Conservation (phyloP, 2,329 filamentous ascomycete genomes). For the Blumeriella jaapii region DNA sequence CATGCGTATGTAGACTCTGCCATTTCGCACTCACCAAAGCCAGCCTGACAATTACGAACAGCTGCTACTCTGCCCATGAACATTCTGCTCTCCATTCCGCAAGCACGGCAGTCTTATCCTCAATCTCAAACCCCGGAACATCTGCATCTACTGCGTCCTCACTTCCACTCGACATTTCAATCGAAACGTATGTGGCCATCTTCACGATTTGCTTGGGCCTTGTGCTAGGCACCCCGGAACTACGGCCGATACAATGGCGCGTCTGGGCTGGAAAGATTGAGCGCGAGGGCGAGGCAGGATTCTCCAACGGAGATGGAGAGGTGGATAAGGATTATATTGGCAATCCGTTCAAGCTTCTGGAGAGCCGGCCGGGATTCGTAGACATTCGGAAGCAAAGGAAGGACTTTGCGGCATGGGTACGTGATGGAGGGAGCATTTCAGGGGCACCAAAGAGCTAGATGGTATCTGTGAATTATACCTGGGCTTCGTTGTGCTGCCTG, state of each 20-base stretch:
- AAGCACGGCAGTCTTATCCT: slow-evolving; percentile 36
- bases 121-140: slow-evolving; percentile 33
- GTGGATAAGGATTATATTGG: slow-evolving; percentile 59
- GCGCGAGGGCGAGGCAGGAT: slow-evolving; percentile 53
- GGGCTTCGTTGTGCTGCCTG: too few species aligned
- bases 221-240: slow-evolving; percentile 61
- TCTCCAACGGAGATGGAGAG: slow-evolving; percentile 46
- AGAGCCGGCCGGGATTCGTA: slow-evolving; percentile 73
- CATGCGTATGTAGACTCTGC: slow-evolving; percentile 61
- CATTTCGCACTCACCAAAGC: background rate
- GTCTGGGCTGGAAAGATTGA: slow-evolving; percentile 79
- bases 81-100: slow-evolving; percentile 64
- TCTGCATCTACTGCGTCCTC: slow-evolving; percentile 30
- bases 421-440: slow-evolving; percentile 25
- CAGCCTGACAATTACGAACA: slow-evolving; percentile 31
- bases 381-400: slow-evolving; percentile 74
- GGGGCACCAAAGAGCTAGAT: slow-evolving; percentile 14
- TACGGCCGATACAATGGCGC: slow-evolving; percentile 77
- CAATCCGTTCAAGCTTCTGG: slow-evolving; percentile 70
- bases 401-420: slow-evolving; percentile 69
- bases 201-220: slow-evolving; percentile 74
- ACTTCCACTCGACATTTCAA: slow-evolving; percentile 74
- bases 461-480: too few species aligned
- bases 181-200: slow-evolving; percentile 75
- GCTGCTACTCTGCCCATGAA: slow-evolving; percentile 94